Base-by-base conservation (phyloP, 345 rosid genomes). In the Capsella bursapastoris region DNA sequence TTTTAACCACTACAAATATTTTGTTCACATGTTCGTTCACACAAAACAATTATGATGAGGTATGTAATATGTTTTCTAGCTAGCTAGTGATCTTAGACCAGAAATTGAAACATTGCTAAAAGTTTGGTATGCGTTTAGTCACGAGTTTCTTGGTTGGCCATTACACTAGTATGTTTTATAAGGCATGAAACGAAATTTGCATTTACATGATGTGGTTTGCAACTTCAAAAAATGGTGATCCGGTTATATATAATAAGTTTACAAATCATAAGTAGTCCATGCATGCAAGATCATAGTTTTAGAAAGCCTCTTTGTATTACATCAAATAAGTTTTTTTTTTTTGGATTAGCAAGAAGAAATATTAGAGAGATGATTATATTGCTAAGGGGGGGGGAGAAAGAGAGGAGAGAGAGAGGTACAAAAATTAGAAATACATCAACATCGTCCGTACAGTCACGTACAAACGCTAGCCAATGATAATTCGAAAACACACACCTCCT, bases 371-470 rank as follows among this genome's bases (percentile, higher is more conserved):
- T 62, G 25, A 2, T 22, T 0, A 4, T 34, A 34, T 0, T 34
- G 1, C 1, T 32, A 6, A 34, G 7, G 37, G 8, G 8, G 37
- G 8, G 37, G 4, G 7, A 7, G 11, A 9, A 2, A 1, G 22
- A 5, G 27, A 35, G 44, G 38, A 38, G 60, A 4, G 25, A 22
- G 25, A 22, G 25, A 22, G 25, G 35, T 44, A 45, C 22, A 71
- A 31, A 31, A 13, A 57, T 71, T 29, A 50, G 80, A 77, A 65
- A 71, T 66, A 78, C 7, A 77, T 83, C 86, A 51, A 43, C 67
- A 37, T 85, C 80, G 56, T 78, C 84, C 86, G 88, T 84, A 86
- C 83, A 80, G 27, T n/a, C 29, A 27, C 27, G 85, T 84, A 71
- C 81, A n/a, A 0, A 29, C 0, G 1, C 0, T 11, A 59, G 71